Percentiles rank a stretch among this genome's conserved stretches.
phyloP scores from a whole-genome alignment of 441 rosid genomes.

The Isatis lusitanica region DNA sequence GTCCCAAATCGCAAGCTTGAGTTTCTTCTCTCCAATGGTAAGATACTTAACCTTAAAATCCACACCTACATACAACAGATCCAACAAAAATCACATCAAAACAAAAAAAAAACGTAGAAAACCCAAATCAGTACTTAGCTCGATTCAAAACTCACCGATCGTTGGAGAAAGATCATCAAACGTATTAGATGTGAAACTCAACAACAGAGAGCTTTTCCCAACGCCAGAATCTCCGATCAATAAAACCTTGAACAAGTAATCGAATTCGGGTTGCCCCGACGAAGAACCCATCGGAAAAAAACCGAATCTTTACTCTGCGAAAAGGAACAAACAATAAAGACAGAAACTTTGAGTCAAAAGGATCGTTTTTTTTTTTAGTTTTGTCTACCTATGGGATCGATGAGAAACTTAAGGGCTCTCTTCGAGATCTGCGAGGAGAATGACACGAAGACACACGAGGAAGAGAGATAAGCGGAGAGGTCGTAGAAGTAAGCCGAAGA shows the following conservation, averaged over 20 bases:
- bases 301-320: background rate
- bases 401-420: background rate
- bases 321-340: background rate
- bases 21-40: constrained; percentile 58
- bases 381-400: constrained; percentile 1
- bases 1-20: constrained; percentile 89
- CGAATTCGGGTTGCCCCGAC: constrained; percentile 66
- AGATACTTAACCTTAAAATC: constrained; percentile 76
- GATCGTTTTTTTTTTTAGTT: constrained; percentile 5
- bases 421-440: constrained; percentile 31
- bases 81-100: background rate
- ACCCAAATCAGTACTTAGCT: background rate
- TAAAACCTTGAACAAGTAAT: constrained; percentile 61
- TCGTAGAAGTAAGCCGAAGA: constrained; percentile 25
- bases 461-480: constrained; percentile 14
- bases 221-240: constrained; percentile 77
- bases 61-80: constrained; percentile 46
- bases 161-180: constrained; percentile 75
- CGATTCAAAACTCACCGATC: constrained; percentile 44
- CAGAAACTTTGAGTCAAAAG: background rate
- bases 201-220: constrained; percentile 65
- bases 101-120: background rate
- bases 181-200: constrained; percentile 69
- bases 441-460: constrained; percentile 22
- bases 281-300: constrained; percentile 47